A percentile compares a stretch with the other conserved stretches of the same genome.
phyloP scores from a whole-genome alignment of 345 rosid genomes.

The Lenwebbia sp. region DNA sequence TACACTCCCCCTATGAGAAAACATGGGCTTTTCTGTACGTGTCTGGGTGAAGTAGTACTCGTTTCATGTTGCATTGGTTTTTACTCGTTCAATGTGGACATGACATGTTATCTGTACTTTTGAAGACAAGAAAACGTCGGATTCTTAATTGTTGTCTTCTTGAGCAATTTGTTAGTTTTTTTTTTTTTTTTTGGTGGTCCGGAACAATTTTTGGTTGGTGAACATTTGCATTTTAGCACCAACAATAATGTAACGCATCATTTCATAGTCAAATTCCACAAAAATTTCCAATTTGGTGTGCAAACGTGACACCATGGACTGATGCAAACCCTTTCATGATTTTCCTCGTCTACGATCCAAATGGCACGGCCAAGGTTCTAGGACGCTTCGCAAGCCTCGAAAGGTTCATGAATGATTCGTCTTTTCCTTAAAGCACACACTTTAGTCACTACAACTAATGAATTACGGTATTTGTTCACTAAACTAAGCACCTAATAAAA shows the following conservation, averaged over 20 bases:
- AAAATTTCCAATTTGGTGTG: not conserved
- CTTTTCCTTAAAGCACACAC: not conserved
- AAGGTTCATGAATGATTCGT: not conserved
- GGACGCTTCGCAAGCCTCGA: not conserved
- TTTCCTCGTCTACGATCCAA: not conserved
- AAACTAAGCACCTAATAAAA: not conserved
- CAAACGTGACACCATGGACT: not conserved
- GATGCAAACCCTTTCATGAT: not conserved
- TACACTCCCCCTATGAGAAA: no score
- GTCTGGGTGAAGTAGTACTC: no score
- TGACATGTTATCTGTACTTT: no score
- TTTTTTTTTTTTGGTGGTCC: no score
- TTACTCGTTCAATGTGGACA: no score
- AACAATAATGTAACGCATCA: not conserved
- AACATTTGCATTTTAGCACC: not conserved
- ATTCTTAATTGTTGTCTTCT: no score
- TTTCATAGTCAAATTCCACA: not conserved
- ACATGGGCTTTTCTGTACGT: no score
- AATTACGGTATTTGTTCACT: not conserved
- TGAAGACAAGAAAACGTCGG: no score
- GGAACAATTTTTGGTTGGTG: no score
- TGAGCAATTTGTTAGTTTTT: no score
- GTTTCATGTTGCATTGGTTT: no score
- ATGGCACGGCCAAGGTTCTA: not conserved
- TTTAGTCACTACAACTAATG: not conserved